These are phyloP conservation scores for Albophoma yamanashiensis DNA, from an alignment of 2,329 filamentous ascomycete species.

Conservation along the genomic window DNA sequence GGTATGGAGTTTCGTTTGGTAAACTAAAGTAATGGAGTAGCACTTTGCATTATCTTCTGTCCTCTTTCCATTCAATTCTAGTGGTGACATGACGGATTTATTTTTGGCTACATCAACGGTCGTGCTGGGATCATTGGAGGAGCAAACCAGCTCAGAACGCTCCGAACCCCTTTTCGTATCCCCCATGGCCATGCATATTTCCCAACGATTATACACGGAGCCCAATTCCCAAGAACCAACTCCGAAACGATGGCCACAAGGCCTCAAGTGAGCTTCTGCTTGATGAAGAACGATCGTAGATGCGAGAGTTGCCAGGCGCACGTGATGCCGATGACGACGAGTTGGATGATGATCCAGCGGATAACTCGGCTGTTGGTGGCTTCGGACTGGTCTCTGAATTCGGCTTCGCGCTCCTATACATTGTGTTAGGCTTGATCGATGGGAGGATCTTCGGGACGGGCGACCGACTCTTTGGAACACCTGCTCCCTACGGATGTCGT, in stretches of 20 bases:
- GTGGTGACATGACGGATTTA: not conserved
- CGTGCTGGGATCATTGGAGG: not conserved
- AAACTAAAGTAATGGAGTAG: slow-evolving; percentile 22
- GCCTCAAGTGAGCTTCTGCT: slow-evolving; percentile 86
- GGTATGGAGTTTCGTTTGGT: slow-evolving; percentile 20
- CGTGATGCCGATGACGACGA: slow-evolving; percentile 72
- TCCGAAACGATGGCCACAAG: not conserved
- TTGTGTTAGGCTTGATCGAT: not conserved
- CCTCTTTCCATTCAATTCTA: not conserved
- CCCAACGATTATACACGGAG: not conserved
- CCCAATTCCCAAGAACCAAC: slow-evolving; percentile 3
- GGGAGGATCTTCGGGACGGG: not conserved
- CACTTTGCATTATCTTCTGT: slow-evolving; percentile 10
- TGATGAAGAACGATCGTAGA: slow-evolving; percentile 96
- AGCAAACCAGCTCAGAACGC: not conserved
- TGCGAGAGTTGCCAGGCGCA: slow-evolving; percentile 97
- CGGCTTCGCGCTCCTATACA: slow-evolving; percentile 80
- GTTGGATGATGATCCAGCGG: slow-evolving; percentile 86
- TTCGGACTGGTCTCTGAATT: slow-evolving; percentile 97
- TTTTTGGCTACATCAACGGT: not conserved
- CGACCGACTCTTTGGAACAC: slow-evolving; percentile 77
- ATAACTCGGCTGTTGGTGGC: slow-evolving; percentile 84
- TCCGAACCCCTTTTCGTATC: not conserved
- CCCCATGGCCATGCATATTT: not conserved
- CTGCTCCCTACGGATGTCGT: slow-evolving; percentile 88